Conservation (phyloP, 106 monocot genomes). For the Vanilla planifolia region DNA sequence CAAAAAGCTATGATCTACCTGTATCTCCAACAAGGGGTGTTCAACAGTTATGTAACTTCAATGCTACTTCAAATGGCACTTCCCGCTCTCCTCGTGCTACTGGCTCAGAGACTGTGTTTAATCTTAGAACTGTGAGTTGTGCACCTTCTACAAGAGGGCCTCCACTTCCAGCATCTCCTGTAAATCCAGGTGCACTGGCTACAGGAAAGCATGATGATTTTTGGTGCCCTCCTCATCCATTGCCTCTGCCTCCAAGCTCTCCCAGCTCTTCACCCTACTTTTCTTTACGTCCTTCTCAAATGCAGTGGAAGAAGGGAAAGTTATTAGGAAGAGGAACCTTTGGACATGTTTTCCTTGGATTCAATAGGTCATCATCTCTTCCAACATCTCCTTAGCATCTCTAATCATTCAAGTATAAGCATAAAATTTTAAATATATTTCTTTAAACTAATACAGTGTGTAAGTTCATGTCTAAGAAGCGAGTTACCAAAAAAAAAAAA, state of each 20-base stretch:
- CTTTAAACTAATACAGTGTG: too few relatives aligned
- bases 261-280: constrained; percentile 22
- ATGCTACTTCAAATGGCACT: too few relatives aligned
- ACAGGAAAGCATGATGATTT: constrained; percentile 26
- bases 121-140: constrained; percentile 15
- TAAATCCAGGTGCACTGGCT: too few relatives aligned
- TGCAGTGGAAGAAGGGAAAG: constrained; percentile 63
- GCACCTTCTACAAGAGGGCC: constrained; percentile 21
- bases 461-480: too few relatives aligned
- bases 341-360: constrained; percentile 60
- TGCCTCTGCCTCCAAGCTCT: constrained; percentile 55
- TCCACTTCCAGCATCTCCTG: constrained; percentile 15
- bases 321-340: constrained; percentile 58
- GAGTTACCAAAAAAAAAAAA: too few relatives aligned
- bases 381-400: not conserved
- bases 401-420: not conserved
- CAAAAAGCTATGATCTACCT: constrained; percentile 5
- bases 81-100: constrained; percentile 2
- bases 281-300: constrained; percentile 25
- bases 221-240: constrained; percentile 40
- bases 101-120: constrained; percentile 9
- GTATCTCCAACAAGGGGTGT: constrained; percentile 25
- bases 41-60: too few relatives aligned
- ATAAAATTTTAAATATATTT: too few relatives aligned
- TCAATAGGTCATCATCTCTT: constrained; percentile 36